Evolutionary conservation across 345 rosid genomes (phyloP), one percentile per base, ranked within the genome.

Genomic region (Excoecaria agallocha): DNA sequence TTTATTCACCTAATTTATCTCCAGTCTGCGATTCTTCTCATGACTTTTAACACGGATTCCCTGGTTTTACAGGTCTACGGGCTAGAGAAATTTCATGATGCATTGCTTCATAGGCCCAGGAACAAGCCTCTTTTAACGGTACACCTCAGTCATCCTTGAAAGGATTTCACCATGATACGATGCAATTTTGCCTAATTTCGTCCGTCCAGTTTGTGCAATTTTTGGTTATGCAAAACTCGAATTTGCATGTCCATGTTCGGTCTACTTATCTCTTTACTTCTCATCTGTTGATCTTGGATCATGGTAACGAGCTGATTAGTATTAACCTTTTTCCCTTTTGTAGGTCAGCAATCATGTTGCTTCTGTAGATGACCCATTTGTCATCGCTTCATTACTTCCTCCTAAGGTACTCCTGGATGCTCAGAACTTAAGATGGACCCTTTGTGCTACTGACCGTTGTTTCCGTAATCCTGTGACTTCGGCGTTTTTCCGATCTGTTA

Each of bases 311-410:
- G 41, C 37, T 66, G 20, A 17, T 41, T 43, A 35, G 10, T 22
- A 30, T 58, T 58, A 25, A 48, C 37, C n/a, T n/a, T 61, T 24
- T n/a, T 12, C 37, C 45, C 61, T 20, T 70, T 71, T 71, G 78
- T 77, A 93, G 98, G 98, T 93, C 35, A 95, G 99, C 87, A 93
- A 95, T 82, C 98, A 95, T 82, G 97, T 95, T 59, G 99, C 99
- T 24, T 87, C 99, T 5, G 85, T 93, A 72, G 99, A 93, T 82
- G 99, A 95, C 76, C 99, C 99, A 0, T 84, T 95, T 77, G 85
- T 93, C 35, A 95, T 95, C 81, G 93, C 99, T 65, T 91, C 99
- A 4, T 74, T 93, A 65, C 98, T 93, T 75, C 98, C 99, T 16
- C 93, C 89, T 25, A 83, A 84, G 37, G 86, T 95, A 72, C 84